phyloP scores from a whole-genome alignment of 2,329 filamentous ascomycete genomes.

The Fusarium praegraminearum region DNA sequence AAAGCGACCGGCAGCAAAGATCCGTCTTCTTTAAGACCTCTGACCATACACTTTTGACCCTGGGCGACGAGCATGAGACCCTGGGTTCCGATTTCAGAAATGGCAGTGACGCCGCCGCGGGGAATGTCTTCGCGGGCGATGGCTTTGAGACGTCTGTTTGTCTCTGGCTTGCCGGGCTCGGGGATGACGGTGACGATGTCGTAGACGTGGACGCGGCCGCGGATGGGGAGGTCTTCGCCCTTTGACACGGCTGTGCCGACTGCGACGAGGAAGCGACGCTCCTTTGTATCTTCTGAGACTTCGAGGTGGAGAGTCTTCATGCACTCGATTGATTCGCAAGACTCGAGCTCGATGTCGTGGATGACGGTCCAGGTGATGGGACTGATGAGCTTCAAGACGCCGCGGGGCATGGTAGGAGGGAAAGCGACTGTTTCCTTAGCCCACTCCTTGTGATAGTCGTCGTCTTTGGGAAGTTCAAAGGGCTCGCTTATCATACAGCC shows the following conservation, averaged over 20 bases:
- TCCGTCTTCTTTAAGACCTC: constrained; percentile 94
- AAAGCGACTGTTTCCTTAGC: constrained; percentile 74
- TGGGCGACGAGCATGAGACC: constrained; percentile 91
- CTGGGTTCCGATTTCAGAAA: constrained; percentile 87
- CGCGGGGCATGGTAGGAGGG: constrained; percentile 77
- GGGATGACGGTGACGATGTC: constrained; percentile 94
- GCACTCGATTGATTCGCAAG: constrained; percentile 81
- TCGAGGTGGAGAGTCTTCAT: constrained; percentile 88
- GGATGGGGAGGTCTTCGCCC: constrained; percentile 89
- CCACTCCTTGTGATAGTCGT: constrained; percentile 86
- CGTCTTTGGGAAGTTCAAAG: constrained; percentile 88
- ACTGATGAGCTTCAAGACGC: constrained; percentile 81
- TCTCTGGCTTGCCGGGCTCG: constrained; percentile 86
- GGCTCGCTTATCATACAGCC: constrained; percentile 75
- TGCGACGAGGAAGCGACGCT: constrained; percentile 83
- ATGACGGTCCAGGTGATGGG: constrained; percentile 82
- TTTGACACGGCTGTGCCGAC: constrained; percentile 88
- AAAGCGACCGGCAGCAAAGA: constrained; percentile 94
- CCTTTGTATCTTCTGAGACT: constrained; percentile 89
- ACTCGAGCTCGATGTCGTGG: constrained; percentile 78
- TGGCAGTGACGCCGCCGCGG: constrained; percentile 89
- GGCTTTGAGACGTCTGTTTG: constrained; percentile 85
- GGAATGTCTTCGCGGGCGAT: constrained; percentile 89
- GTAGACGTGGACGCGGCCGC: constrained; percentile 89
- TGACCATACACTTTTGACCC: constrained; percentile 96